Evolutionary conservation across 352 stramenopile species (phyloP).

Genomic region (Achlya hypogyna): DNA sequence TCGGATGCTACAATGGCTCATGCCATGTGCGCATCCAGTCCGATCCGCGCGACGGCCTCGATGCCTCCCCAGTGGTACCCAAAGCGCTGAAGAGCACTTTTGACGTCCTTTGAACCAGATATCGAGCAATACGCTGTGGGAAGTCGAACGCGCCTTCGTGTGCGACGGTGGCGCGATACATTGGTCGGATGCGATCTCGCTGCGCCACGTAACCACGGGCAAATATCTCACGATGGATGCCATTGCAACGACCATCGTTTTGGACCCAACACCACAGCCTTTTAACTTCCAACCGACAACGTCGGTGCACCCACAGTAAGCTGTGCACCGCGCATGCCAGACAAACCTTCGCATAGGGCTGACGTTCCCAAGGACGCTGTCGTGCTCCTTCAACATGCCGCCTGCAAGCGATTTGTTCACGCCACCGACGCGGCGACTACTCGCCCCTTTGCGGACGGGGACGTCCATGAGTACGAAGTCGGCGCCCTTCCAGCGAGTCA

Average conservation of each 20-base stretch:
- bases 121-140: conserved; percentile 50
- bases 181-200: conserved; percentile 38
- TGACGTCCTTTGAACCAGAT: conserved; percentile 18
- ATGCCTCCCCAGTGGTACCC: conserved; percentile 22
- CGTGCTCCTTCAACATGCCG: conserved; percentile 43
- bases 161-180: conserved; percentile 48
- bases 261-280: conserved; percentile 32
- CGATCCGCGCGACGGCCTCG: conserved; percentile 26
- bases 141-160: conserved; percentile 37
- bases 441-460: conserved; percentile 15
- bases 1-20: conserved; percentile 17
- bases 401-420: conserved; percentile 47
- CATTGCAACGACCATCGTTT: conserved; percentile 21
- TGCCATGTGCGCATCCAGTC: conserved; percentile 39
- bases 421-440: conserved; percentile 37
- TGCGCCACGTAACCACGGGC: conserved; percentile 48
- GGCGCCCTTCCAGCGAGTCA: conserved; percentile 35
- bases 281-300: conserved; percentile 51
- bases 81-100: too few species aligned
- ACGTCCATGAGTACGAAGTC: conserved; percentile 54
- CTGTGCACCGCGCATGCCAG: too few species aligned
- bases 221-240: conserved; percentile 38
- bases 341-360: too few species aligned
- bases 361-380: conserved; percentile 43
- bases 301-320: background rate